Base-by-base conservation (phyloP, 2,329 filamentous ascomycete species). In the Nemania bipapillata region DNA sequence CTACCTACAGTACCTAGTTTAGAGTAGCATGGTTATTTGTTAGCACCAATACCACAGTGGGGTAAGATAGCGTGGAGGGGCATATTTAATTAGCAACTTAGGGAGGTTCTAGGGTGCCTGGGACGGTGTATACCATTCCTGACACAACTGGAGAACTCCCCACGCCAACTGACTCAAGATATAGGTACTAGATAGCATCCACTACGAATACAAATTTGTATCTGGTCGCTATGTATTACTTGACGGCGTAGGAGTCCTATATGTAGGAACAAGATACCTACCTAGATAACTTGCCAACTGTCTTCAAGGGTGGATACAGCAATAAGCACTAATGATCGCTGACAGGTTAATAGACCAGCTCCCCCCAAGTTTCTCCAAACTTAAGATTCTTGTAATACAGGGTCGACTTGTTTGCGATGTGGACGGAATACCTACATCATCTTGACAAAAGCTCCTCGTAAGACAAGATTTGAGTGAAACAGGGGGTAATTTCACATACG, bases 311-410 rank as follows among this genome's bases (percentile, higher is more conserved):
- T 26, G 35, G 40, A 45, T 35, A 30, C 20, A 2, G 47, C 6
- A 20, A 59, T 59, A 65, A 65, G 63, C 55, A 58, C 63, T 59
- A 65, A 65, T 35, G 15, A 11, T 40, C 40, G 60, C 52, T 63
- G 60, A 56, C 42, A 5, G 17, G 8, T 57, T 37, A 45, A 42
- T 49, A 17, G 12, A 9, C 50, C 32, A 42, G 15, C 24, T 62
- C 7, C 7, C n/a, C n/a, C 15, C 26, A 57, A n/a, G n/a, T 52
- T 42, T 30, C 53, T 30, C 15, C 26, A 22, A 22, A 47, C 55
- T 45, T 15, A 8, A 30, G 24, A 7, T 47, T 45, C 15, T 52
- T 20, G 47, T 52, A 24, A 30, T 45, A 45, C 40, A 15, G 12
- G 35, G n/a, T 50, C 11, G 24, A 22, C 7, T 55, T 8, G 28